A percentile compares a stretch with the other conserved stretches of the same genome.
phyloP scores from a whole-genome alignment of 352 stramenopile genomes.

The Globisporangium megalacanthum region DNA sequence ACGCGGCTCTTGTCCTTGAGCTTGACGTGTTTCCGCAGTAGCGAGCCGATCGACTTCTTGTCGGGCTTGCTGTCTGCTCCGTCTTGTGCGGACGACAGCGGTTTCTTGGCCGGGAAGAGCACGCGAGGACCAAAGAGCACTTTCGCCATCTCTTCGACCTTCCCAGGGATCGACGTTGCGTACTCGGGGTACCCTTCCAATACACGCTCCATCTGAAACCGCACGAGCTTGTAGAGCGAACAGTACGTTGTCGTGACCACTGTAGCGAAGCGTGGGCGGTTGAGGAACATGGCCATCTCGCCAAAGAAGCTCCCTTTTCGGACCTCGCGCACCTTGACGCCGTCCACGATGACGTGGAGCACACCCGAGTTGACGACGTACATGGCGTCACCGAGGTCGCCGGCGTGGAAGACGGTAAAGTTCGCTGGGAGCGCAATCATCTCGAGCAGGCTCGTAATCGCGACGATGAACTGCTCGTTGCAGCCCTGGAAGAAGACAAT shows the following conservation, averaged over 20 bases:
- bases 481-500: slow-evolving; percentile 66
- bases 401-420: slow-evolving; percentile 42
- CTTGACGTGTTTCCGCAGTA: slow-evolving; percentile 49
- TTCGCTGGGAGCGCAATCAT: slow-evolving; percentile 52
- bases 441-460: slow-evolving; percentile 61
- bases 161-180: slow-evolving; percentile 19
- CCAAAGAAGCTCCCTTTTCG: slow-evolving; percentile 62
- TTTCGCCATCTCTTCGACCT: slow-evolving; percentile 36
- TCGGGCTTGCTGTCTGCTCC: slow-evolving; percentile 4
- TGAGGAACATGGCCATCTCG: slow-evolving; percentile 63
- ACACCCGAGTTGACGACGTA: slow-evolving; percentile 71
- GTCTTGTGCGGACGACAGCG: background rate
- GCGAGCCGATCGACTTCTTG: slow-evolving; percentile 36
- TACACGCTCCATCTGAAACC: slow-evolving; percentile 49
- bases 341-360: slow-evolving; percentile 46
- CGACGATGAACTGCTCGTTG: slow-evolving; percentile 53
- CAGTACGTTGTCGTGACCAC: slow-evolving; percentile 55
- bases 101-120: background rate
- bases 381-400: slow-evolving; percentile 65
- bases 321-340: slow-evolving; percentile 58
- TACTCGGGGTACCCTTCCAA: slow-evolving; percentile 48
- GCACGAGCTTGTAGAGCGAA: slow-evolving; percentile 54
- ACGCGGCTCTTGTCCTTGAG: slow-evolving; percentile 29
- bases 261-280: slow-evolving; percentile 38
- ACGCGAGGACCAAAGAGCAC: slow-evolving; percentile 20